Evolutionary conservation across 129 eudicot genomes (phyloP).

Genomic region (Centella asiatica): DNA sequence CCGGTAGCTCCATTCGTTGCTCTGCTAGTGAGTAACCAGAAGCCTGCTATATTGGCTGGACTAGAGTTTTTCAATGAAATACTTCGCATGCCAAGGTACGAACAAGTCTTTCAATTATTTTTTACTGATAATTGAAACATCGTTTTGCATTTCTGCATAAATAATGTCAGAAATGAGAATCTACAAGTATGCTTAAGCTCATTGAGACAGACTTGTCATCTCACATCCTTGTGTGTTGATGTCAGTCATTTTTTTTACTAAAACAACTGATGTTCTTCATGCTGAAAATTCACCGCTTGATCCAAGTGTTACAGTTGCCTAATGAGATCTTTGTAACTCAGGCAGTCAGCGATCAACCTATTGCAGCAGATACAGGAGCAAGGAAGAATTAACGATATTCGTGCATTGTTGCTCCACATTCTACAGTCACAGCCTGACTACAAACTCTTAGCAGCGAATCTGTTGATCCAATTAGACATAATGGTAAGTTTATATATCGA

Average conservation of each 20-base stretch:
- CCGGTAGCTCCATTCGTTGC: conserved; percentile 41
- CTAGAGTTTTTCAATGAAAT: conserved; percentile 72
- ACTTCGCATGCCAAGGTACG: conserved; percentile 64
- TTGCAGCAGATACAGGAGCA: conserved; percentile 46
- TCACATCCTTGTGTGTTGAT: background rate
- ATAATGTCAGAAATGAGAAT: too few species aligned
- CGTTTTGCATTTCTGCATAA: too few species aligned
- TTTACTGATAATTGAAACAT: background rate
- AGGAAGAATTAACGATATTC: conserved; percentile 42
- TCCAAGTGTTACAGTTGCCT: background rate
- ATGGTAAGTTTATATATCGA: conserved; percentile 33
- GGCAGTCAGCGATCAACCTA: conserved; percentile 46
- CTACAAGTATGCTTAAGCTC: too few species aligned
- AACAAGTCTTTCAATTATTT: background rate
- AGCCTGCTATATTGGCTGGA: conserved; percentile 45
- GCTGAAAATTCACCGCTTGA: background rate
- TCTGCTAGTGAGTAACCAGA: conserved; percentile 58
- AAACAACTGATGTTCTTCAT: background rate
- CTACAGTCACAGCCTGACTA: conserved; percentile 52
- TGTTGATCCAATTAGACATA: conserved; percentile 62
- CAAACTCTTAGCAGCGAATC: conserved; percentile 62
- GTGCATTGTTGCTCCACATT: conserved; percentile 45
- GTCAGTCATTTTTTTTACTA: background rate
- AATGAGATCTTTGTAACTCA: conserved; percentile 18
- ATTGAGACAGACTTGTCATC: background rate